Percentiles rank a stretch among this genome's conserved stretches.
phyloP scores from a whole-genome alignment of 345 rosid genomes.

The Eucalyptus sp. region DNA sequence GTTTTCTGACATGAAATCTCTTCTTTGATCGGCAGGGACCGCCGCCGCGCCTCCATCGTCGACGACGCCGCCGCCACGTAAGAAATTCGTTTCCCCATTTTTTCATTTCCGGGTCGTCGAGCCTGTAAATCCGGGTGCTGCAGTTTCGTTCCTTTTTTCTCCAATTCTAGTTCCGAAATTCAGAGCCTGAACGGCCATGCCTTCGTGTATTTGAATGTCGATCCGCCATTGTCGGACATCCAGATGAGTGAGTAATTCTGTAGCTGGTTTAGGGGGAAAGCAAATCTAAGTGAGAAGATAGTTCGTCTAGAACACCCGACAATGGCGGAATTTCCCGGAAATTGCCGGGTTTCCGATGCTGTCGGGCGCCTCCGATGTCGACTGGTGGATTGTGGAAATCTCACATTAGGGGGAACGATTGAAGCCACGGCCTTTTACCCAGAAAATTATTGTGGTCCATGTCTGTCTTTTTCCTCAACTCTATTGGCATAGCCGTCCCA shows the following conservation, averaged over 20 bases:
- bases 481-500: neutral
- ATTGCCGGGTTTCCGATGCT: neutral
- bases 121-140: neutral
- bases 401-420: neutral
- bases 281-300: neutral
- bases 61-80: slow-evolving; percentile 4
- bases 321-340: neutral
- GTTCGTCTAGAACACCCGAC: neutral
- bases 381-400: neutral
- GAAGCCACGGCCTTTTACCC: neutral
- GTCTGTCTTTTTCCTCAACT: neutral
- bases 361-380: neutral
- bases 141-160: neutral
- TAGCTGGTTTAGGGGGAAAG: neutral
- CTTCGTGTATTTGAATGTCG: neutral
- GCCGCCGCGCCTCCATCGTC: neutral
- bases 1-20: neutral
- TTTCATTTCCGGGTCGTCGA: neutral
- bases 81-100: neutral
- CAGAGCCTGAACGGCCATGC: neutral
- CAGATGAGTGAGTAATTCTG: neutral
- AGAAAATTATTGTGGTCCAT: neutral
- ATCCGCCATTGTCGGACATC: neutral
- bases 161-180: neutral
- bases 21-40: neutral